These are phyloP conservation scores for Ogataea chonburiensis DNA, from an alignment of 805 yeast genomes.

Conservation along the genomic window DNA sequence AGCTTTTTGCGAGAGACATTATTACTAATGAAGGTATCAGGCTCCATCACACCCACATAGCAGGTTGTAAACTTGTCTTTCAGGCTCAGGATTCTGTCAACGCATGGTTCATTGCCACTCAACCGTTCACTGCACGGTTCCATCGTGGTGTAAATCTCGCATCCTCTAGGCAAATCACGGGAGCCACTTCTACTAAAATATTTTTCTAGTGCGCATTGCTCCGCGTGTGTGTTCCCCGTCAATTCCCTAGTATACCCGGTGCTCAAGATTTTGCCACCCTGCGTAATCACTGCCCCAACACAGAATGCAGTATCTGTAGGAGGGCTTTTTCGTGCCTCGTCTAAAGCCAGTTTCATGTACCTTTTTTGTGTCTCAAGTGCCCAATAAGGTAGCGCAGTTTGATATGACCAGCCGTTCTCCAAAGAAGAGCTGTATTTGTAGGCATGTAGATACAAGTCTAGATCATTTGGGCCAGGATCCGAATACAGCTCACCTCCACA, in stretches of 20 bases:
- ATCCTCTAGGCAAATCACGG: constrained; percentile 61
- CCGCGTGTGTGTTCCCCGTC: constrained; percentile 96
- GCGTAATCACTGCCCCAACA: constrained; percentile 87
- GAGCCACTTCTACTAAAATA: constrained; percentile 43
- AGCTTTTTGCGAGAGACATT: constrained; percentile 64
- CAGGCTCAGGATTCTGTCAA: constrained; percentile 65
- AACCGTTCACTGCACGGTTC: constrained; percentile 91
- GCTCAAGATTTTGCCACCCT: constrained; percentile 63
- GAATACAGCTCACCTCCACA: constrained; percentile 74
- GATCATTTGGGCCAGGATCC: constrained; percentile 87
- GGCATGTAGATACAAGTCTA: constrained; percentile 91
- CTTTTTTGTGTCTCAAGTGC: constrained; percentile 57
- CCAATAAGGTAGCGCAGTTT: constrained; percentile 81
- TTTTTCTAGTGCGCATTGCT: constrained; percentile 88
- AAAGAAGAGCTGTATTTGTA: constrained; percentile 63
- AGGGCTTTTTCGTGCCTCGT: constrained; percentile 76
- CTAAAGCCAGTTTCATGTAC: constrained; percentile 74
- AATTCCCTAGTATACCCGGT: constrained; percentile 89
- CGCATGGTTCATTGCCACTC: constrained; percentile 89
- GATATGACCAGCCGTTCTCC: constrained; percentile 60
- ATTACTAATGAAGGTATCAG: constrained; percentile 79
- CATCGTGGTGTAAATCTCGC: constrained; percentile 91
- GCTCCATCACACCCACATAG: constrained; percentile 91
- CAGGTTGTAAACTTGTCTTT: constrained; percentile 58
- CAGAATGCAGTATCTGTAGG: constrained; percentile 84